A percentile compares a stretch with the other conserved stretches of the same genome.
Conservation (phyloP, 2,329 filamentous ascomycete species). For the Colletotrichum lini region DNA sequence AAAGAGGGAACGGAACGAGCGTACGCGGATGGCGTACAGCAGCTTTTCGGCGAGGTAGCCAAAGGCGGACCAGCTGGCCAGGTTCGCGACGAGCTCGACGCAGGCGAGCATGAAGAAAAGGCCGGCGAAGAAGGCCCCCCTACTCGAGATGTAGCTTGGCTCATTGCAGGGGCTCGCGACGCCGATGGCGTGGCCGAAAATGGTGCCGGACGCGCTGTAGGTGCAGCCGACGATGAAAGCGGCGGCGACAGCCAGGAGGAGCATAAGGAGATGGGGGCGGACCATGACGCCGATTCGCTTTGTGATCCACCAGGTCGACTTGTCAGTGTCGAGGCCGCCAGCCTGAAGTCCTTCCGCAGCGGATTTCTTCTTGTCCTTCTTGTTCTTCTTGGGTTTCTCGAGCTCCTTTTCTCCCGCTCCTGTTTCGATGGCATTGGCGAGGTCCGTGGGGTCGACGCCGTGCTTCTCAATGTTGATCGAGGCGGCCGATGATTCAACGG, state of each 20-base stretch:
- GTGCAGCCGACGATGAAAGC: conserved; percentile 69
- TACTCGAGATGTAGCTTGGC: conserved; percentile 53
- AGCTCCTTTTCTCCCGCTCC: conserved; percentile 55
- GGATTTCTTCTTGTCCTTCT: conserved; percentile 50
- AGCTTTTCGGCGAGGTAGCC: conserved; percentile 71
- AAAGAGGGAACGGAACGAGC: conserved; percentile 76
- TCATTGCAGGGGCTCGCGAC: conserved; percentile 63
- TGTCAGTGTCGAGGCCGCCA: conserved; percentile 56
- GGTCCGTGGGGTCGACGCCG: conserved; percentile 42
- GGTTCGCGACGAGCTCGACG: conserved; percentile 66
- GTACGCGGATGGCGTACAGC: conserved; percentile 73
- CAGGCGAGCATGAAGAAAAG: conserved; percentile 70
- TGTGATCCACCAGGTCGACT: conserved; percentile 57
- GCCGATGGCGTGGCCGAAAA: conserved; percentile 60
- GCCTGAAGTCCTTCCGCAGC: conserved; percentile 50
- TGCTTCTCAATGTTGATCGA: conserved; percentile 48
- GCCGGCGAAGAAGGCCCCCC: conserved; percentile 65
- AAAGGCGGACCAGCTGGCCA: conserved; percentile 68
- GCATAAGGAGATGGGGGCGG: conserved; percentile 56
- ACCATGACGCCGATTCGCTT: conserved; percentile 55
- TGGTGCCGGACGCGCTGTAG: conserved; percentile 68
- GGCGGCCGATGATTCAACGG: conserved; percentile 59
- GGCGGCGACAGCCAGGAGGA: conserved; percentile 58
- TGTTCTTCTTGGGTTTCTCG: conserved; percentile 50
- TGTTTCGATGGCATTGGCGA: conserved; percentile 21